Evolutionary conservation across 306 rosid species (phyloP), one percentile per base, ranked within the genome.

Genomic region (Delonix regia): DNA sequence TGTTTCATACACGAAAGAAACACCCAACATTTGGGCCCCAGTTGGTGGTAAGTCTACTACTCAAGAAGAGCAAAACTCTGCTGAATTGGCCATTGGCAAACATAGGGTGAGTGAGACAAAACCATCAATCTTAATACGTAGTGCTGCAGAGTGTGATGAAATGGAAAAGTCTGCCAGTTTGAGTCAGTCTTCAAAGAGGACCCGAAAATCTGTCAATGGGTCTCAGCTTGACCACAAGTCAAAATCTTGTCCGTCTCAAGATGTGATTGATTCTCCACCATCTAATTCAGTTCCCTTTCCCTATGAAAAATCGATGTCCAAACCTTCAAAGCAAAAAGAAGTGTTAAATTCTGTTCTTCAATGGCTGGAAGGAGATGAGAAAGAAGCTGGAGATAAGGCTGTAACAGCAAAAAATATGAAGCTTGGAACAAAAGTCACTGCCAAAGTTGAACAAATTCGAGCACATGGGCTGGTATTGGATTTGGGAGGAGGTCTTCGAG

Each of bases 141-240:
- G 95, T 85, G 94, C 90, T 73, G 92, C 69, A 30, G 97, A 95
- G 75, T 95, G 99, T 74, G 99, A 94, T 0, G 88, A 88, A 86
- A 90, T 78, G 83, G 99, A 92, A 83, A 88, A 84, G 79, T 85
- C 94, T 72, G 56, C 83, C 84, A 84, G 73, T 73, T 82, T 19
- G 69, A 78, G 78, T 74, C 67, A 49, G 62, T 75, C 88, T 62
- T 71, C 89, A 55, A 79, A 87, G 78, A 51, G 51, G 41, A 61
- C 86, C 34, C 45, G 61, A 3, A 61, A 49, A 67, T 66, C 52
- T 39, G 69, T 55, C 59, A 69, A 87, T 36, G 77, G 44, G 75
- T 68, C 63, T 14, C 75, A 82, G 86, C 67, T 74, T 62, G 57
- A 73, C 22, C 27, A 9, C 78, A 81, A 83, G 85, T 68, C 79